Base-by-base conservation (phyloP, 768 basidiomycete species). In the Suillus placidus region DNA sequence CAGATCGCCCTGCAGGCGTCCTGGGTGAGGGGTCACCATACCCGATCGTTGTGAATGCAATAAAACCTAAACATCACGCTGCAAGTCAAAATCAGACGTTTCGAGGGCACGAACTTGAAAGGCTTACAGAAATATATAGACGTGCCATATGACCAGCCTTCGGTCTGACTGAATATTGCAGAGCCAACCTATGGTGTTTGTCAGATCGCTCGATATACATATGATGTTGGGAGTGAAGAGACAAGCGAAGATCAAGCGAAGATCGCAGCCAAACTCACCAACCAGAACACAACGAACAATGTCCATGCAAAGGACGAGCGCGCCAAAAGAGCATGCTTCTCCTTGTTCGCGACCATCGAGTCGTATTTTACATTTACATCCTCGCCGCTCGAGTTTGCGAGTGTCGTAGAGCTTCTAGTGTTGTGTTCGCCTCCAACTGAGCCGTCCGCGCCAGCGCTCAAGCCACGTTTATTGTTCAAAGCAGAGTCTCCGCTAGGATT, bases 211-310 rank as follows among this genome's bases (percentile, higher is more conserved):
- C 47, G 10, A 32, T 23, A 38, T 20, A 60, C n/a, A 58, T n/a
- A 30, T 13, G 9, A n/a, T 26, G 18, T 30, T 38, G 35, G 42
- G 20, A 23, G 23, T 9, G 23, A 26, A 26, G 26, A 26, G 1
- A 26, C 26, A 30, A 38, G 0, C 37, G 16, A 45, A 66, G 60
- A 6, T 12, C 47, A 47, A 47, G n/a, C 12, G 23, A n/a, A 49
- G 12, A 20, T 26, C 34, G 32, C 20, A 26, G n/a, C 60, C 43
- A 32, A 5, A 74, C 83, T 66, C 66, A 91, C 88, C 70, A 86
- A 79, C 93, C 93, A 95, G 79, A 95, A 95, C n/a, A 83, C 68
- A 26, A 92, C 71, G 77, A 94, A 94, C 37, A 90, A 68, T 0
- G 73, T 58, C 79, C 86, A 85, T 0, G 88, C 87, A 23, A 91